Evolutionary conservation across 176 grass and related monocot genomes (phyloP).

Genomic region (Oropetium thomaeum): DNA sequence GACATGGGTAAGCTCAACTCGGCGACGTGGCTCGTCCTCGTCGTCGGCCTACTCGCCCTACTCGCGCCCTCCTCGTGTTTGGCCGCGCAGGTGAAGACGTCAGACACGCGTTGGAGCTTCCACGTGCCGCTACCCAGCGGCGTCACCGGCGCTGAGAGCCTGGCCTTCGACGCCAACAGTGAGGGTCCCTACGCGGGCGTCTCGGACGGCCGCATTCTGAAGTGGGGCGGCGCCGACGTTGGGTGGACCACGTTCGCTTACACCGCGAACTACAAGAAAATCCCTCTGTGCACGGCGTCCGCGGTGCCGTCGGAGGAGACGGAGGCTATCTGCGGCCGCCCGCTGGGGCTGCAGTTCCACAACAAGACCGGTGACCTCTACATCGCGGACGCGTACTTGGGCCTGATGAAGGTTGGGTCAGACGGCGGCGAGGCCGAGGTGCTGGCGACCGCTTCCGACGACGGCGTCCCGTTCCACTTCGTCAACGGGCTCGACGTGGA

Average conservation of each 20-base stretch:
- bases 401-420: conserved; percentile 39
- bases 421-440: conserved; percentile 39
- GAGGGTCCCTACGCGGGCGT: conserved; percentile 62
- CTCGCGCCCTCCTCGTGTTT: background rate
- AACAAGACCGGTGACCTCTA: conserved; percentile 45
- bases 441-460: conserved; percentile 18
- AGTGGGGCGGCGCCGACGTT: conserved; percentile 35
- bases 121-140: conserved; percentile 5
- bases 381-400: conserved; percentile 57
- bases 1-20: background rate
- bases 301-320: background rate
- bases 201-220: conserved; percentile 54
- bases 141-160: conserved; percentile 55
- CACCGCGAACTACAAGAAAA: background rate
- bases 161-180: conserved; percentile 46
- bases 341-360: conserved; percentile 56
- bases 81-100: conserved; percentile 21
- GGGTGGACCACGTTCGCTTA: conserved; percentile 55
- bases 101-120: conserved; percentile 18
- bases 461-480: conserved; percentile 59
- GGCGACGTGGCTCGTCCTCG: background rate
- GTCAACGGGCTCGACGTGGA: conserved; percentile 67
- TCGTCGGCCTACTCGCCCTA: background rate
- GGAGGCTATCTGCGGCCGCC: conserved; percentile 59
- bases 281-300: conserved; percentile 2